Base-by-base conservation (phyloP, 768 basidiomycete genomes). In the Leccinum ochraceum region DNA sequence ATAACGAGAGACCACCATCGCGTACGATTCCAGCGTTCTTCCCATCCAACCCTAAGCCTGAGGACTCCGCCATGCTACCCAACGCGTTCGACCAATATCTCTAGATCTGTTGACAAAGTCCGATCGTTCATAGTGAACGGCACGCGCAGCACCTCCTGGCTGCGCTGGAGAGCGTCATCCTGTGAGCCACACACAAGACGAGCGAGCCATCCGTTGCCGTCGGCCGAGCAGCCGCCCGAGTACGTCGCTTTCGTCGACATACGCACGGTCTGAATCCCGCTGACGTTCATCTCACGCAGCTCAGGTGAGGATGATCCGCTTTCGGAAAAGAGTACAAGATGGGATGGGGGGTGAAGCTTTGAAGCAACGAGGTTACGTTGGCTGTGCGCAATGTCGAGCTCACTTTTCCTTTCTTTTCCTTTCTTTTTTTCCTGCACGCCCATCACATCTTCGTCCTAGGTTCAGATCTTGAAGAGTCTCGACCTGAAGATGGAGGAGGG, bases 1-100 rank as follows among this genome's bases (percentile, higher is more conserved):
- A 65, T 56, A 49, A 56, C 7, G 46, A 44, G 42, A n/a, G 42
- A n/a, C 4, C 42, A 17, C 57, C 28, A 26, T 37, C 30, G 7
- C 24, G n/a, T 8, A 32, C 22, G 14, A 54, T 10, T 14, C 7
- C 34, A 17, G n/a, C 17, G 28, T 20, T 42, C 42, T n/a, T 44
- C 42, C 17, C 42, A n/a, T 44, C 10, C n/a, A 44, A n/a, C n/a
- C 4, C 42, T 44, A 44, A 44, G 17, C 17, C 17, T 17, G 17
- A 39, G 39, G 39, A 39, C 46, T 24, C 22, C 11, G 13, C 46
- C 22, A 22, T 20, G 11, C 9, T 4, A 20, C 20, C 9, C 20
- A 44, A n/a, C 44, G 5, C 20, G 8, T 20, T 44, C 42, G 4
- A 44, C 42, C 17, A 0, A 22, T 48, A 13, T 24, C 11, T 24